Evolutionary conservation across 441 rosid species (phyloP).

Genomic region (Viola pubescens): DNA sequence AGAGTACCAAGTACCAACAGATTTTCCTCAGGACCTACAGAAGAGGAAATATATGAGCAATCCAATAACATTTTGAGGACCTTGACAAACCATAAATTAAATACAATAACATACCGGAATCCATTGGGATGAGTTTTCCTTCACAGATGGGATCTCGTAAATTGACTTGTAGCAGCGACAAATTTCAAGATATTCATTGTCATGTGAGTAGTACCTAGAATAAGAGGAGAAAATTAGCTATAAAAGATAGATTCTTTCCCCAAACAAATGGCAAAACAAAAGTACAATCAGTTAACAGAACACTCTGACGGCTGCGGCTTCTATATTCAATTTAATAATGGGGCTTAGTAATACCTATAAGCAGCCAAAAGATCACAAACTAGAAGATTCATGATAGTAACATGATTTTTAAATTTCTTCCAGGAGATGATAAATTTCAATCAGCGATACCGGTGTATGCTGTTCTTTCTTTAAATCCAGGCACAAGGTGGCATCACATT

Average conservation of each 20-base stretch:
- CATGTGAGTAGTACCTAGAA: slow-evolving; percentile 74
- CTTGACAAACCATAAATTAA: not conserved
- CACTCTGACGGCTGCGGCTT: no score
- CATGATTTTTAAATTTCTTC: no score
- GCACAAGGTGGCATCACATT: no score
- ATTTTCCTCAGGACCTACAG: slow-evolving; percentile 79
- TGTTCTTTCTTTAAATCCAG: no score
- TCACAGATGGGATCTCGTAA: slow-evolving; percentile 81
- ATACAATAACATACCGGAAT: slow-evolving; percentile 47
- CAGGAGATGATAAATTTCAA: no score
- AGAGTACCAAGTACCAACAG: slow-evolving; percentile 82
- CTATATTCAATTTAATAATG: no score
- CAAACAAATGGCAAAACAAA: not conserved
- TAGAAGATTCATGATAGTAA: no score
- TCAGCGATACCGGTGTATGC: no score
- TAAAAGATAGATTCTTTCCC: slow-evolving; percentile 4
- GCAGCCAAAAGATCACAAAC: no score
- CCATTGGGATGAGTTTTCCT: slow-evolving; percentile 69
- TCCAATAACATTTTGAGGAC: slow-evolving; percentile 5
- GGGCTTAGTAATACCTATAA: no score
- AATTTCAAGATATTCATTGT: slow-evolving; percentile 86
- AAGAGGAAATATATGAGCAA: slow-evolving; percentile 9
- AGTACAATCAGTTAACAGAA: not conserved
- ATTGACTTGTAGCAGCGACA: slow-evolving; percentile 94
- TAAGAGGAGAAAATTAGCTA: not conserved